A percentile compares a stretch with the other conserved stretches of the same genome.
Conservation (phyloP, 1,284 basidiomycete genomes). For the Malassezia brasiliensis region DNA sequence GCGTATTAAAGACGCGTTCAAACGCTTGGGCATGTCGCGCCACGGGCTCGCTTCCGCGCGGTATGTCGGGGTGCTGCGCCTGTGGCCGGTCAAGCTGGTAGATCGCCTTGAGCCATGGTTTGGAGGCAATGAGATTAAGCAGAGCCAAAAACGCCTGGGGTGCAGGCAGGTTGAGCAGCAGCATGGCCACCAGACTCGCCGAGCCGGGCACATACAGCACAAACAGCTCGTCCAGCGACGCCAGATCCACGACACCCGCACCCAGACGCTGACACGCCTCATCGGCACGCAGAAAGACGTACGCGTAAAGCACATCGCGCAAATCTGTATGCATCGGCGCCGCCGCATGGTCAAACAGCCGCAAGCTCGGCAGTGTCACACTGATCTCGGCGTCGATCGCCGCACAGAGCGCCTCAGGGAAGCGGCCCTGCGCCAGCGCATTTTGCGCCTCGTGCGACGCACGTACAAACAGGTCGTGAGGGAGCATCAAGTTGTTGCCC, state of each 20-base stretch:
- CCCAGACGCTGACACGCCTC: constrained; percentile 52
- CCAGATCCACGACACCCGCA: not conserved
- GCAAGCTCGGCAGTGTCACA: constrained; percentile 71
- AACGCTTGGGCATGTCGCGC: constrained; percentile 11
- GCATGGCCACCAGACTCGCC: constrained; percentile 66
- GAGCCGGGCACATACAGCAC: constrained; percentile 38
- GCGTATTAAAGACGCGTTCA: constrained; percentile 75
- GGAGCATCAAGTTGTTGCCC: constrained; percentile 77
- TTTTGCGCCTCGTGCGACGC: constrained; percentile 20
- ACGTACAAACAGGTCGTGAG: constrained; percentile 24
- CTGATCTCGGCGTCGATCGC: constrained; percentile 70
- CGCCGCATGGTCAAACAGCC: constrained; percentile 67
- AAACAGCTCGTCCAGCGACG: constrained; percentile 8
- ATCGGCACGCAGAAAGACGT: constrained; percentile 79
- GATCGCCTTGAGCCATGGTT: constrained; percentile 36
- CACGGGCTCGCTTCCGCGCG: not conserved
- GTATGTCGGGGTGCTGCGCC: not conserved
- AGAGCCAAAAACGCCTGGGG: constrained; percentile 71
- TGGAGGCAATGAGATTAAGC: constrained; percentile 59
- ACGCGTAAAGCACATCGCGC: constrained; percentile 75
- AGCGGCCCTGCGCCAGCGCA: not conserved
- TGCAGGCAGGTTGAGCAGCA: constrained; percentile 71
- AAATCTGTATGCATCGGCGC: constrained; percentile 79
- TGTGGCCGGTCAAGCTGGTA: constrained; percentile 25
- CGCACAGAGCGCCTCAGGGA: constrained; percentile 52